phyloP scores from a whole-genome alignment of 139 green algal species.

The Coelastrella sp. region DNA sequence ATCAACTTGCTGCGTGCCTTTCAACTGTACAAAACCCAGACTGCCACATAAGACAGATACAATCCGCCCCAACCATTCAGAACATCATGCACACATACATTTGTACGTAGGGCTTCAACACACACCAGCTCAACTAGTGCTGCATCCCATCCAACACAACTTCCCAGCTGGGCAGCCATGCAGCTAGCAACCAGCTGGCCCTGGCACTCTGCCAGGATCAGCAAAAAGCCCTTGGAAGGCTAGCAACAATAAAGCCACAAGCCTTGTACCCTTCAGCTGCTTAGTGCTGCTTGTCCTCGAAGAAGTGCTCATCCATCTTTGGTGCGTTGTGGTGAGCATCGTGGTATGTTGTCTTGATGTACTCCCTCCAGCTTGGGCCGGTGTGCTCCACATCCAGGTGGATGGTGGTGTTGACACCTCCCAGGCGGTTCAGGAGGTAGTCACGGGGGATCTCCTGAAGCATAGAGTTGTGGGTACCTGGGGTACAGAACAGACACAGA shows the following conservation, averaged over 20 bases:
- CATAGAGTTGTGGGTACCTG: conserved; percentile 49
- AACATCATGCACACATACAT: no score
- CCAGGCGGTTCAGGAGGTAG: conserved; percentile 64
- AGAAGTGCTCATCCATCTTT: conserved; percentile 58
- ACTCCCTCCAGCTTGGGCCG: conserved; percentile 56
- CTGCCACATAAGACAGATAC: no score
- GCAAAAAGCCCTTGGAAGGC: no score
- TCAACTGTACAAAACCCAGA: no score
- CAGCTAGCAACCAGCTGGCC: neutral
- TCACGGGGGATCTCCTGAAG: conserved; percentile 67
- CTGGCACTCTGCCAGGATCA: no score
- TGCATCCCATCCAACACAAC: no score
- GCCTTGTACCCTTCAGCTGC: neutral
- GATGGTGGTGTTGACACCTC: conserved; percentile 56
- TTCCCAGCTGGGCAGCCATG: no score
- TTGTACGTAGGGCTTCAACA: no score
- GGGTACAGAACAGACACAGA: neutral
- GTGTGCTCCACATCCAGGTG: conserved; percentile 59
- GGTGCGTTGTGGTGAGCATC: conserved; percentile 56
- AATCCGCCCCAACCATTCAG: no score
- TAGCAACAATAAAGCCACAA: no score
- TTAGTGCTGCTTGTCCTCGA: conserved; percentile 54
- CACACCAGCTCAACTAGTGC: no score
- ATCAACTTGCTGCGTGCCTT: no score
- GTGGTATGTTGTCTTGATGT: conserved; percentile 53